Base-by-base conservation (phyloP, 495 filamentous ascomycete genomes). In the Trichoderma erinaceum region DNA sequence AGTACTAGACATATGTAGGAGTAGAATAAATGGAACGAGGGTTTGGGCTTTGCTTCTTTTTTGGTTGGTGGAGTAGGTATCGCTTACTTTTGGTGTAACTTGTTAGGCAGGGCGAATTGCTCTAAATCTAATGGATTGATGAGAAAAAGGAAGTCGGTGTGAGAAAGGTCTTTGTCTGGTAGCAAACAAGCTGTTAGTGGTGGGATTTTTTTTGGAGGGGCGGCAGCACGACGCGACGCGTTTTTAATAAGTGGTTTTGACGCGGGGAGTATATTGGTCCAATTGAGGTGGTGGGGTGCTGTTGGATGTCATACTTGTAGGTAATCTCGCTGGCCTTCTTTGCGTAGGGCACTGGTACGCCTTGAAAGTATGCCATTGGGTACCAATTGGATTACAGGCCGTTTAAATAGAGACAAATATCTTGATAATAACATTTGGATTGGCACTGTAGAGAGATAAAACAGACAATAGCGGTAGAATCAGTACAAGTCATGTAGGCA, bases 241-340 rank as follows among this genome's bases (percentile, higher is more conserved):
- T 52, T 23, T n/a, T 25, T 41, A 25, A 0, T 64, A 21, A 16
- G 16, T 38, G 25, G 16, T n/a, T n/a, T 29, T 21, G 63, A 12
- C 64, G 64, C 41, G 41, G 27, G 58, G 32, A 52, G 21, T 21
- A 23, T 8, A 68, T 68, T 66, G 68, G 68, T 58, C 70, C 58
- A 71, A 61, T 61, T 61, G 56, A 61, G 25, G 13, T 21, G 56
- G 56, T n/a, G 56, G 56, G 8, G 16, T n/a, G 18, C 18, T 56
- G 50, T 7, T 56, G 50, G 16, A 23, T 56, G 16, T 56, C n/a
- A 4, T 29, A 1, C 1, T 29, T 29, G n/a, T n/a, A 12, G 50
- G 50, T 13, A 48, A 48, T 48, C 18, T 48, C 15, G 44, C 3
- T n/a, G 44, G 18, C 18, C 44, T 35, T 10, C 35, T 10, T 35